phyloP scores from a whole-genome alignment of 805 yeast genomes.

The Sugiyamaella marilandica region DNA sequence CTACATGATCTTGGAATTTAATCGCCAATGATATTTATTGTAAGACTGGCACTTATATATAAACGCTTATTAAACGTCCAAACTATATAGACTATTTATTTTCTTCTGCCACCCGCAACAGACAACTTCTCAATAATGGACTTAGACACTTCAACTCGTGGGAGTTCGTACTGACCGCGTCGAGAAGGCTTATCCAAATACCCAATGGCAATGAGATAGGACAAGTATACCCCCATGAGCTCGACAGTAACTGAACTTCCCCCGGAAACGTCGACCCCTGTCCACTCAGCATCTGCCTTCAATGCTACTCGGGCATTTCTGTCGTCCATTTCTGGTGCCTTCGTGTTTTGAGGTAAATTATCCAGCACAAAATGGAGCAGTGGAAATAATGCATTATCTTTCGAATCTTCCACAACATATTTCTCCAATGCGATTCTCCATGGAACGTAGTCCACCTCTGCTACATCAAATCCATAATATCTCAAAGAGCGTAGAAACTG shows the following conservation, averaged over 20 bases:
- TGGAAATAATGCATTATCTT: constrained; percentile 88
- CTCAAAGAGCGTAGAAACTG: constrained; percentile 64
- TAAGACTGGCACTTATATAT: background rate
- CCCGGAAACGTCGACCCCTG: constrained; percentile 59
- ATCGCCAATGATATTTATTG: background rate
- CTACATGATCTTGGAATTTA: background rate
- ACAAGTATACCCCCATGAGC: constrained; percentile 69
- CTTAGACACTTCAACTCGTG: constrained; percentile 44
- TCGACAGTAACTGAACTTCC: constrained; percentile 72
- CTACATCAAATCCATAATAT: constrained; percentile 67
- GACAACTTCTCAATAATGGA: constrained; percentile 28
- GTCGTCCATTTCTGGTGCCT: constrained; percentile 95
- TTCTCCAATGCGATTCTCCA: constrained; percentile 79
- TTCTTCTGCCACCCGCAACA: constrained; percentile 38
- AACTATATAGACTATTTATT: background rate
- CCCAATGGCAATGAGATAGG: constrained; percentile 75
- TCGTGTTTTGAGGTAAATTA: constrained; percentile 82
- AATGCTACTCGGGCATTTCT: constrained; percentile 70
- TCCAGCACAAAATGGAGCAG: constrained; percentile 90
- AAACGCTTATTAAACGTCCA: background rate
- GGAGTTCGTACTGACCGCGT: constrained; percentile 38
- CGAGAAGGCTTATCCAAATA: constrained; percentile 61
- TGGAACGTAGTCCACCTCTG: constrained; percentile 57
- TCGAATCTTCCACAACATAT: constrained; percentile 66
- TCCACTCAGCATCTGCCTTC: constrained; percentile 52